Evolutionary conservation across 2,329 filamentous ascomycete species (phyloP), one percentile per base, ranked within the genome.

Genomic region (Capronia epimyces): DNA sequence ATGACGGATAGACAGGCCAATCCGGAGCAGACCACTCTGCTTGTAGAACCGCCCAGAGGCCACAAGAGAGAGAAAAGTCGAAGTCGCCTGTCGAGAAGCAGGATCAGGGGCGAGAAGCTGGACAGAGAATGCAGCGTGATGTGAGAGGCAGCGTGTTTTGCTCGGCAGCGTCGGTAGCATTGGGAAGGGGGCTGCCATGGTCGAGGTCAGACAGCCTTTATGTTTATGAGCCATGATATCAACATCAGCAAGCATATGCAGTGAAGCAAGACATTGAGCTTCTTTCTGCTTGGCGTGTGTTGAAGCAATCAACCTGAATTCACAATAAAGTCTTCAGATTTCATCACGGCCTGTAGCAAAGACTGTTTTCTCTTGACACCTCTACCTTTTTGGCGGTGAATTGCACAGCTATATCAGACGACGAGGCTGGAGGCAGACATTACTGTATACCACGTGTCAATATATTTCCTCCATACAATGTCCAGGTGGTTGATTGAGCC

Each of bases 81-180:
- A 43, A 62, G 57, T 24, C 52, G 52, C 15, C 46, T 57, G 18
- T 53, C 58, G 7, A 60, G 52, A 37, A 57, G 55, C 22, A 62
- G 55, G 43, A 44, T 44, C 31, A 56, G 58, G 31, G 51, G 50
- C 37, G 66, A 64, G 32, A 64, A 65, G 34, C 64, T 67, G 7
- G 71, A 74, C 36, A 64, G 71, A 43, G 71, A 74, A 55, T 74
- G 71, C 60, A 48, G 61, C 49, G 60, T 72, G 34, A 73, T 72
- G 69, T 72, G 60, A 65, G 16, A 42, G 6, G 24, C 41, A 43
- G 41, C 22, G 25, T 20, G 3, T 43, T 21, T 43, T 20, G 22
- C 24, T 24, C n/a, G 20, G 8, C 18, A 9, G 39, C 18, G 39
- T 8, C 10, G 5, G 31, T 13, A 34, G n/a, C 31, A 34, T 34